Conservation (phyloP, 1,284 basidiomycete genomes). For the Sporisorium exsertum region DNA sequence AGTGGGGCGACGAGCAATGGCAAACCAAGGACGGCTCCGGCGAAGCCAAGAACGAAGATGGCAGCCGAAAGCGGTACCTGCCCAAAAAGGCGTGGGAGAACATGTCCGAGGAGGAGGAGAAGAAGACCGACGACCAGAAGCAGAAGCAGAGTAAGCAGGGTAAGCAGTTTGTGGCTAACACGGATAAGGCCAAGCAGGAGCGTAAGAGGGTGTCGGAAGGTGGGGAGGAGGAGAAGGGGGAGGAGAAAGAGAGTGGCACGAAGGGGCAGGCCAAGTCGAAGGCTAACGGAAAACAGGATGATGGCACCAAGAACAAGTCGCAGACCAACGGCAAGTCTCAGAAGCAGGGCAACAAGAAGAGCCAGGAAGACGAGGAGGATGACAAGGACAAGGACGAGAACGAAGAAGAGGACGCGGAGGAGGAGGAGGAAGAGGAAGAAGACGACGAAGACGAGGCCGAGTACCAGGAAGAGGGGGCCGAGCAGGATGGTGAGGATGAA, state of each 20-base stretch:
- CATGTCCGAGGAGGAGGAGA: conserved; percentile 49
- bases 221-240: conserved; percentile 9
- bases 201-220: conserved; percentile 33
- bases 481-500: conserved; percentile 16
- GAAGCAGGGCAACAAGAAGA: conserved; percentile 13
- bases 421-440: conserved; percentile 9
- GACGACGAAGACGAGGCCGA: conserved; percentile 15
- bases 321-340: conserved; percentile 10
- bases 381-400: conserved; percentile 18
- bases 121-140: conserved; percentile 43
- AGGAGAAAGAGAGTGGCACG: conserved; percentile 9
- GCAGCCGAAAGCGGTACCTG: conserved; percentile 41
- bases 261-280: conserved; percentile 17
- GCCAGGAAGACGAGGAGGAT: conserved; percentile 14
- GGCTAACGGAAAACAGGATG: conserved; percentile 16
- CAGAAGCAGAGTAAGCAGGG: conserved; percentile 44
- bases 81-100: conserved; percentile 54
- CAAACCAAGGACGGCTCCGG: conserved; percentile 48
- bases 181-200: conserved; percentile 32
- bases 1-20: conserved; percentile 48
- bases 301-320: conserved; percentile 18
- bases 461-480: conserved; percentile 11
- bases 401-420: conserved; percentile 20
- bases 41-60: conserved; percentile 42
- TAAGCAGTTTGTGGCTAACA: conserved; percentile 41